Conservation (phyloP, 2,329 filamentous ascomycete genomes). For the Xylaria sp. region DNA sequence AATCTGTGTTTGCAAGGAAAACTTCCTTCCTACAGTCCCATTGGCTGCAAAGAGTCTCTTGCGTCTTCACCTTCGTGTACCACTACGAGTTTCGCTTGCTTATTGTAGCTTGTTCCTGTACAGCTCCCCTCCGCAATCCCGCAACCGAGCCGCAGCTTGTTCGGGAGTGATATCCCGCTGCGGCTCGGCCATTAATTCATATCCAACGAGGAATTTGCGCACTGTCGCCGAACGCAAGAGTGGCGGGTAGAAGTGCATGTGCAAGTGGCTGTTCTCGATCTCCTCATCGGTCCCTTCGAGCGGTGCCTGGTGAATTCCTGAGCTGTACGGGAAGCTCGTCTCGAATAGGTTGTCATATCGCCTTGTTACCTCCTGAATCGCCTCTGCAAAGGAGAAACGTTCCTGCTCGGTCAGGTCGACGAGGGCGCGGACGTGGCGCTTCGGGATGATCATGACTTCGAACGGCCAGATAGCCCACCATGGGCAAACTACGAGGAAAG, state of each 20-base stretch:
- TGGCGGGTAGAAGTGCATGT: conserved; percentile 97
- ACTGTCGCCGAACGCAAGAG: conserved; percentile 88
- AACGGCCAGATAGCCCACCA: conserved; percentile 99
- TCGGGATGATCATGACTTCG: conserved; percentile 84
- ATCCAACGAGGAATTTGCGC: conserved; percentile 92
- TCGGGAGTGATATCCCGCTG: conserved; percentile 97
- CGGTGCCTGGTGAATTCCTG: conserved; percentile 93
- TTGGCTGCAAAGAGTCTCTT: background rate
- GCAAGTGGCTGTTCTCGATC: conserved; percentile 81
- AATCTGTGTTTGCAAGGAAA: background rate
- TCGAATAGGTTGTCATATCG: conserved; percentile 97
- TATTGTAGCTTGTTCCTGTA: conserved; percentile 63
- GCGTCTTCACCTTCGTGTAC: background rate
- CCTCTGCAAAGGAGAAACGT: conserved; percentile 69
- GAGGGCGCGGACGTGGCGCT: conserved; percentile 75
- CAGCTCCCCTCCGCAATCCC: conserved; percentile 71
- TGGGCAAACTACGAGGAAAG: conserved; percentile 82
- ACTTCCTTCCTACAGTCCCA: background rate
- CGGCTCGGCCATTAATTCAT: conserved; percentile 95
- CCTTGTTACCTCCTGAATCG: conserved; percentile 80
- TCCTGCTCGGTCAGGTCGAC: conserved; percentile 74
- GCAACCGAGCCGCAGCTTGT: conserved; percentile 76
- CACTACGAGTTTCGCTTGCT: conserved; percentile 3
- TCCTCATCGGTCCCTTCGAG: conserved; percentile 76
- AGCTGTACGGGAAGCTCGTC: conserved; percentile 94